Evolutionary conservation across 768 basidiomycete species (phyloP).

Genomic region (Collybiopsis luxurians): DNA sequence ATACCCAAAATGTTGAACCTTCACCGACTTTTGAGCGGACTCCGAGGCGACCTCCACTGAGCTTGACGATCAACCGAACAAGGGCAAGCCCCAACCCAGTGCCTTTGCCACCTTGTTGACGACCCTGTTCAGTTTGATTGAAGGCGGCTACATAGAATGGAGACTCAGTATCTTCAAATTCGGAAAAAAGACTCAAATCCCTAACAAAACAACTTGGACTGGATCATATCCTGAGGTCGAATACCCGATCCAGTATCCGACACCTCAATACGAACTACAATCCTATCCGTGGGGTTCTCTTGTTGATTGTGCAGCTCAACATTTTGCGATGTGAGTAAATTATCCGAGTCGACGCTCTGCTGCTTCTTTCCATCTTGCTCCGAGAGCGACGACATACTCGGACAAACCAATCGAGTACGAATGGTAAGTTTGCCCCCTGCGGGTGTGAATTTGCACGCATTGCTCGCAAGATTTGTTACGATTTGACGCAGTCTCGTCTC

Average conservation of each 20-base stretch:
- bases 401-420: conserved; percentile 48
- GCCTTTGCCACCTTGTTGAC: conserved; percentile 56
- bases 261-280: conserved; percentile 67
- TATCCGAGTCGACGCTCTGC: background rate
- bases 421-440: conserved; percentile 53
- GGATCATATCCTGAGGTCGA: conserved; percentile 54
- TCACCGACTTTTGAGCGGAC: conserved; percentile 58
- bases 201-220: conserved; percentile 57
- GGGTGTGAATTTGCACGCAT: conserved; percentile 63
- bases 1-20: conserved; percentile 81
- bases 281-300: conserved; percentile 38
- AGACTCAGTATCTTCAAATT: conserved; percentile 30
- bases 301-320: conserved; percentile 9
- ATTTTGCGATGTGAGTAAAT: background rate
- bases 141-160: conserved; percentile 39
- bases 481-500: conserved; percentile 68
- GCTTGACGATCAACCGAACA: conserved; percentile 75
- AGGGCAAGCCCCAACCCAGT: conserved; percentile 76
- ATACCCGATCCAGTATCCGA: conserved; percentile 66
- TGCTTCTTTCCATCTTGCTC: background rate
- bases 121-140: conserved; percentile 50
- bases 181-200: background rate
- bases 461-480: conserved; percentile 62
- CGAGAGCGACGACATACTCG: conserved; percentile 5
- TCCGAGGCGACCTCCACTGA: conserved; percentile 73